Evolutionary conservation across 768 basidiomycete species (phyloP).

Genomic region (Kockovaella imperatae): DNA sequence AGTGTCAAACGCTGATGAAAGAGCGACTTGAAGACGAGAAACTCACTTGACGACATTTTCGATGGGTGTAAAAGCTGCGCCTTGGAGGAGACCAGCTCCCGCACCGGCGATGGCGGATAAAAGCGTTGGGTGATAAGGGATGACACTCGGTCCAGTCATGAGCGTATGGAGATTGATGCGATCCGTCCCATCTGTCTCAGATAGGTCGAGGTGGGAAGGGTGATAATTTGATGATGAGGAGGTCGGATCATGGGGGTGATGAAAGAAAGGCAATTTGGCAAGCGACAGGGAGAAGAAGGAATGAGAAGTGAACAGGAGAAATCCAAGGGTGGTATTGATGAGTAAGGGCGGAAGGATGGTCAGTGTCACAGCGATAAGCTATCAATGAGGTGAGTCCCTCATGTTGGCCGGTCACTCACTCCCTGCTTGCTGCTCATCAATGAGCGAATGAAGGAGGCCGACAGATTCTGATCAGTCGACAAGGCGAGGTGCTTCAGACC

Average conservation of each 20-base stretch:
- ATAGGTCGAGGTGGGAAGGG: too few relatives aligned
- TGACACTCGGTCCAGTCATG: constrained; percentile 23
- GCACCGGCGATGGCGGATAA: constrained; percentile 36
- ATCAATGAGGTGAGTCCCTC: background rate
- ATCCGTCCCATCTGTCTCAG: constrained; percentile 55
- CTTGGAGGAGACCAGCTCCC: constrained; percentile 38
- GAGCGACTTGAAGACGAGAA: too few relatives aligned
- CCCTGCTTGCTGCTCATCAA: constrained; percentile 32
- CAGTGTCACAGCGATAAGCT: constrained; percentile 25
- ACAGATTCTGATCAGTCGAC: constrained; percentile 35
- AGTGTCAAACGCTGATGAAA: too few relatives aligned
- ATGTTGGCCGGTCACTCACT: constrained; percentile 2
- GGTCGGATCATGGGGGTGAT: constrained; percentile 1
- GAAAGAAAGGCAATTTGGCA: constrained; percentile 26
- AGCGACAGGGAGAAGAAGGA: constrained; percentile 33
- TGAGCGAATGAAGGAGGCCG: constrained; percentile 31
- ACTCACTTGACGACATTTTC: constrained; percentile 42
- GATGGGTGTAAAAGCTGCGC: constrained; percentile 37
- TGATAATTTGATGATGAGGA: too few relatives aligned
- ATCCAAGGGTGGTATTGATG: constrained; percentile 39
- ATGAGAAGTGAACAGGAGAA: constrained; percentile 41
- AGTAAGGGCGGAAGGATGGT: constrained; percentile 38
- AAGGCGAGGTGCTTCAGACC: constrained; percentile 36
- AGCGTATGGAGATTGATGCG: constrained; percentile 21
- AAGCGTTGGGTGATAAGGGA: constrained; percentile 39